phyloP scores from a whole-genome alignment of 805 yeast genomes.

The Saccharomycopsis capsularis region DNA sequence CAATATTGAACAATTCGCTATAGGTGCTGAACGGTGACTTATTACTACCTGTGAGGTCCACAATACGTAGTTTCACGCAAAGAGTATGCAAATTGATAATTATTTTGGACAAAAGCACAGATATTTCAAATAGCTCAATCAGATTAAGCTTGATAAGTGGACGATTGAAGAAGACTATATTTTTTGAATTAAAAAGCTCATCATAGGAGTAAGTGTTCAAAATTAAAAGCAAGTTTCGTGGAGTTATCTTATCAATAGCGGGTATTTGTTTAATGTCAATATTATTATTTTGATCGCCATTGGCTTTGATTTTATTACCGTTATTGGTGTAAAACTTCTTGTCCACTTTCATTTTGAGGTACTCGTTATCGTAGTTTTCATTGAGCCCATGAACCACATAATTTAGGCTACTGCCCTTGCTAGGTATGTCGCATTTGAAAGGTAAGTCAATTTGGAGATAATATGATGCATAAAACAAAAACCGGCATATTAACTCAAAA shows the following conservation, averaged over 20 bases:
- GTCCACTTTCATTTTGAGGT: slow-evolving; percentile 6
- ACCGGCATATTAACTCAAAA: slow-evolving; percentile 17
- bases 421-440: slow-evolving; percentile 13
- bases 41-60: not conserved
- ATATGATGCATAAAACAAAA: slow-evolving; percentile 12
- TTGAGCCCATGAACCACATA: slow-evolving; percentile 14
- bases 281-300: not conserved
- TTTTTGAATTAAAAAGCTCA: slow-evolving; percentile 18
- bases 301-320: not conserved
- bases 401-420: not conserved
- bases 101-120: slow-evolving; percentile 13
- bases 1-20: slow-evolving; percentile 12
- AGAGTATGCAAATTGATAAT: slow-evolving; percentile 9
- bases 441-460: slow-evolving; percentile 17
- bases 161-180: slow-evolving; percentile 7
- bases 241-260: not conserved
- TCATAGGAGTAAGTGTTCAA: slow-evolving; percentile 17
- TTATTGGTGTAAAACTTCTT: not conserved
- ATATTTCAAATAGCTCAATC: slow-evolving; percentile 17
- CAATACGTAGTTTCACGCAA: slow-evolving; percentile 6
- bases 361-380: slow-evolving; percentile 13
- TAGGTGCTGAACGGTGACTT: slow-evolving; percentile 9
- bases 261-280: not conserved
- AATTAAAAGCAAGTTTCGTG: slow-evolving; percentile 8
- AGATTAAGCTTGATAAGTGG: slow-evolving; percentile 7